Evolutionary conservation across 1,284 basidiomycete species (phyloP).

Genomic region (Bjerkandera adusta): DNA sequence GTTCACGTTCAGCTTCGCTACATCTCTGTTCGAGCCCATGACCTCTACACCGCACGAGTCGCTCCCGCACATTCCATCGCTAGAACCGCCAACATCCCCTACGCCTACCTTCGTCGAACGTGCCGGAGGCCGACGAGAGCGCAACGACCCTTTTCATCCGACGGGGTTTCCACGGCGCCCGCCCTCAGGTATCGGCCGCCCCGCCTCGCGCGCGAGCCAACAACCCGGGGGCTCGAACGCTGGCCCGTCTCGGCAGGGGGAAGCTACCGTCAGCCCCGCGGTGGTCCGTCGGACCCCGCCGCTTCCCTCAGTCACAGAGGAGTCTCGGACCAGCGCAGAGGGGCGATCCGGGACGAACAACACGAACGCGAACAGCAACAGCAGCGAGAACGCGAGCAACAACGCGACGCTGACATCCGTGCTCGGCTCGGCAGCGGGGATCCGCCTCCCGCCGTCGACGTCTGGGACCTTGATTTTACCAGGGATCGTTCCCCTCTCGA

Average conservation of each 20-base stretch:
- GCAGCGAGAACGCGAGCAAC: too few species aligned
- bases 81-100: slow-evolving; percentile 69
- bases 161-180: slow-evolving; percentile 21
- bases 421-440: slow-evolving; percentile 7
- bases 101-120: slow-evolving; percentile 43
- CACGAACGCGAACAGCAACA: too few species aligned
- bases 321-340: slow-evolving; percentile 10
- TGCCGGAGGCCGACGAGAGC: slow-evolving; percentile 26
- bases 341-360: slow-evolving; percentile 6
- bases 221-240: slow-evolving; percentile 8
- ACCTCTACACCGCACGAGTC: slow-evolving; percentile 47
- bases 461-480: slow-evolving; percentile 12
- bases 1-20: slow-evolving; percentile 49
- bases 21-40: slow-evolving; percentile 34
- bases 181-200: not conserved
- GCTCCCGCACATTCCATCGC: slow-evolving; percentile 48
- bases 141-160: slow-evolving; percentile 30
- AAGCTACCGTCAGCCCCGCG: slow-evolving; percentile 20
- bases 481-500: slow-evolving; percentile 24
- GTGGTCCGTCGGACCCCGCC: slow-evolving; percentile 22
- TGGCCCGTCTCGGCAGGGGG: slow-evolving; percentile 8
- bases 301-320: slow-evolving; percentile 21
- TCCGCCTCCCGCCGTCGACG: not conserved
- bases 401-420: too few species aligned
- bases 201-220: slow-evolving; percentile 9